Evolutionary conservation across 139 green algal genomes (phyloP).

Genomic region (Micractinium sp.): DNA sequence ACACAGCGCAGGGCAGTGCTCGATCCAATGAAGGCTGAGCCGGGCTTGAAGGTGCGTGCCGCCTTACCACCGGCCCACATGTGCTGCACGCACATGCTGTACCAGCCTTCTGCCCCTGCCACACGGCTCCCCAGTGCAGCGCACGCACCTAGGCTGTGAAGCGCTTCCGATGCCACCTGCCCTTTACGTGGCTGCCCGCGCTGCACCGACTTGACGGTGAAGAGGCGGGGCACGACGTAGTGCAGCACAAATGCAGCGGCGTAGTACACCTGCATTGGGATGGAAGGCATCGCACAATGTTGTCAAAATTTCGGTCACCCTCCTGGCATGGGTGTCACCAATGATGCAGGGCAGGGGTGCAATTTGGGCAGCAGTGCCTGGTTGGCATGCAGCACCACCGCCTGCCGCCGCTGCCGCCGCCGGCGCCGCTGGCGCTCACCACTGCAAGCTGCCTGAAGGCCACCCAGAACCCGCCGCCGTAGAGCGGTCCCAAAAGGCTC

Average conservation of each 20-base stretch:
- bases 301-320: background rate
- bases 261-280: slow-evolving; percentile 75
- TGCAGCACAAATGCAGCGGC: slow-evolving; percentile 65
- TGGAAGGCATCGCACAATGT: slow-evolving; percentile 32
- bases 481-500: background rate
- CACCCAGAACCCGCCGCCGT: slow-evolving; percentile 36
- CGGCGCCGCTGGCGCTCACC: background rate
- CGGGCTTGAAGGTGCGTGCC: background rate
- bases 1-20: no score
- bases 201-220: slow-evolving; percentile 58
- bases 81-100: background rate
- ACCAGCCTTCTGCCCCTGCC: background rate
- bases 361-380: background rate
- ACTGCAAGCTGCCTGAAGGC: slow-evolving; percentile 19
- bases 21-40: background rate
- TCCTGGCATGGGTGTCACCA: background rate
- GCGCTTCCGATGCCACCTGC: slow-evolving; percentile 65
- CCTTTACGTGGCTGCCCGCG: slow-evolving; percentile 33
- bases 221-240: slow-evolving; percentile 63
- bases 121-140: background rate
- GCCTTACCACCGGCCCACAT: background rate
- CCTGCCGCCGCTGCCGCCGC: background rate
- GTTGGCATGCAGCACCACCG: background rate
- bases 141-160: slow-evolving; percentile 63
- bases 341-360: background rate